Evolutionary conservation across 306 rosid species (phyloP).

Genomic region (Fragaria vesca): DNA sequence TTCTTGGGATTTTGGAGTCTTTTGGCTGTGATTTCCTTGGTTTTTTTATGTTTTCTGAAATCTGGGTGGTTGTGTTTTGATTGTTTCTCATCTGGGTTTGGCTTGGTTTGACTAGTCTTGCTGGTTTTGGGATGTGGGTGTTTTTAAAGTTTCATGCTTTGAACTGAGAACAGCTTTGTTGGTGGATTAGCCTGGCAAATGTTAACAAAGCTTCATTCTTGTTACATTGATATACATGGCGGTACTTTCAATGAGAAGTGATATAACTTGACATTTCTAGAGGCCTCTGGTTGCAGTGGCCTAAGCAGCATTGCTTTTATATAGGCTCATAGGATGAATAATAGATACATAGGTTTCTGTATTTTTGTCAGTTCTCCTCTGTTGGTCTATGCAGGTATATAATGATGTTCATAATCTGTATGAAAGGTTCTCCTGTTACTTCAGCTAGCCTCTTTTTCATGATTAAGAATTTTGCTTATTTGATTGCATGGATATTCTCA

Average conservation of each 20-base stretch:
- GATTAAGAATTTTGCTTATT: constrained; percentile 9
- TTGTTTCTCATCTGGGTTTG: constrained; percentile 35
- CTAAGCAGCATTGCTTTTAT: constrained; percentile 7
- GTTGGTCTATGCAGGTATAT: neutral
- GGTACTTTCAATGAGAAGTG: neutral
- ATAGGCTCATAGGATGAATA: neutral
- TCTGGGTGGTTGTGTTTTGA: constrained; percentile 27
- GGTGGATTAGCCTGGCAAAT: constrained; percentile 18
- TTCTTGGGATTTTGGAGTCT: constrained; percentile 25
- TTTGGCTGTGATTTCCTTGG: neutral
- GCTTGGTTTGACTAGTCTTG: constrained; percentile 26
- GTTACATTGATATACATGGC: constrained; percentile 5
- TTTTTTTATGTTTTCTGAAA: constrained; percentile 6
- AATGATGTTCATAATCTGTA: neutral
- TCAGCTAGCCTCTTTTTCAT: neutral
- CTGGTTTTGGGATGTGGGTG: constrained; percentile 28
- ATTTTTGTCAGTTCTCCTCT: neutral
- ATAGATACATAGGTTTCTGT: neutral
- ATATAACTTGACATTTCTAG: neutral
- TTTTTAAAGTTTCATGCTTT: constrained; percentile 34
- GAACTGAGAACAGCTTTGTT: constrained; percentile 22
- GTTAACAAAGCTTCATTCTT: neutral
- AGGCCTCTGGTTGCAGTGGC: neutral
- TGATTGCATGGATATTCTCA: neutral
- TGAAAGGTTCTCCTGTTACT: neutral